Base-by-base conservation (phyloP, 306 rosid species). In the Malus orientalis region DNA sequence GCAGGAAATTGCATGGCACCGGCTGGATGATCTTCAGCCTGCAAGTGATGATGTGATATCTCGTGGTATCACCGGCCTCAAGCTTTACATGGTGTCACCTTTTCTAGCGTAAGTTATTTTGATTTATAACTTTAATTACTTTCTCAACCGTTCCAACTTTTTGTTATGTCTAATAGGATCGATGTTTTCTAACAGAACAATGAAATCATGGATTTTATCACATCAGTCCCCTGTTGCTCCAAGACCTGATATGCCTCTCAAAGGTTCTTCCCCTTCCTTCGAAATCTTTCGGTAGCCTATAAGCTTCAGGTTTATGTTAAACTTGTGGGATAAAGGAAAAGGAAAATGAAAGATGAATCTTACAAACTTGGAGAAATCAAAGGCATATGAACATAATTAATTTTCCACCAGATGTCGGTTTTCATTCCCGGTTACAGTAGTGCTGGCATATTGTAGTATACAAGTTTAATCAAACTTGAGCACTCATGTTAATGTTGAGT, bases 1-100 rank as follows among this genome's bases (percentile, higher is more conserved):
- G 86, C 88, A 95, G 98, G 98, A 95, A 89, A 95, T 95, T 74
- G 90, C 97, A 16, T 95, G 98, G 98, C 98, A 92, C 14, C 87
- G 96, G 60, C 90, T 95, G 70, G 98, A 90, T 85, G 98, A 95
- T 8, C 90, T 95, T 79, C 91, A 86, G 67, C 93, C 98, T 54
- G 89, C 90, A 7, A 92, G 83, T 85, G 86, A 74, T 74, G 97
- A 92, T 36, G 97, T 92, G 77, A 95, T 95, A 89, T 92, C 97
- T 74, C 98, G 97, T 82, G 96, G 97, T 74, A 82, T 86, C 81
- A 90, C 88, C 33, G 98, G 98, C 78, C 97, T 95, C 81, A 95
- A 95, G 87, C 93, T 95, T 81, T 95, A 95, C 82, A 95, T 95
- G 98, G 98, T 95, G 84, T 81, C 98, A 73, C 98, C 98, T 78